Base-by-base conservation (phyloP, 805 yeast species). In the Ogataea neopini region DNA sequence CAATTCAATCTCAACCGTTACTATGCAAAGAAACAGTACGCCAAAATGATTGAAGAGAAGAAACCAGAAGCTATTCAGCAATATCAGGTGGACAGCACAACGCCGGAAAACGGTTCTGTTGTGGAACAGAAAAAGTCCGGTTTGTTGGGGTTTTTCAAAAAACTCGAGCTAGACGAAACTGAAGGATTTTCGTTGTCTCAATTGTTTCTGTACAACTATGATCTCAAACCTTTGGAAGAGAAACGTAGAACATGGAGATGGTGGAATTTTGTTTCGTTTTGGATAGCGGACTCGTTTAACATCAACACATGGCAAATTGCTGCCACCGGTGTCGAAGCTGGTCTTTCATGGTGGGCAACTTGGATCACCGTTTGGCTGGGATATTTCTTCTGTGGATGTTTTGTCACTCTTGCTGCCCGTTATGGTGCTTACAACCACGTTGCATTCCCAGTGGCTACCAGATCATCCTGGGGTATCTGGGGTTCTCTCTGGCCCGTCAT, bases 321-420 rank as follows among this genome's bases (percentile, higher is more conserved):
- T 2, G 83, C 92, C 7, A 86, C 96, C 0, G 96, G 96, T 57
- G 84, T 86, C 48, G 72, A 75, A 45, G 80, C 82, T 18, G 94
- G 94, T 9, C 70, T 89, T 67, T 78, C 84, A 15, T 88, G 96
- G 96, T 89, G 96, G 95, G 90, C 84, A 61, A 82, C 86, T 11
- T 89, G 96, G 95, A 69, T 89, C 33, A 79, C 94, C 1, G 94
- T 89, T 20, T 88, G 96, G 94, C 52, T 89, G n/a, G 96, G 96
- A 5, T 89, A 89, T 66, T 61, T 74, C 17, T 66, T 86, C 38
- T 81, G 87, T 51, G 94, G 86, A 51, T 56, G 76, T 1, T 87
- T 88, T 57, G 85, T 90, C 25, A 77, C 80, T 5, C 61, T 81
- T n/a, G 74, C 86, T 13, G 86, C 95, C 20, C 74, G 96, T 57